phyloP scores from a whole-genome alignment of 1,139 yeast species.

The Geotrichum candidum region DNA sequence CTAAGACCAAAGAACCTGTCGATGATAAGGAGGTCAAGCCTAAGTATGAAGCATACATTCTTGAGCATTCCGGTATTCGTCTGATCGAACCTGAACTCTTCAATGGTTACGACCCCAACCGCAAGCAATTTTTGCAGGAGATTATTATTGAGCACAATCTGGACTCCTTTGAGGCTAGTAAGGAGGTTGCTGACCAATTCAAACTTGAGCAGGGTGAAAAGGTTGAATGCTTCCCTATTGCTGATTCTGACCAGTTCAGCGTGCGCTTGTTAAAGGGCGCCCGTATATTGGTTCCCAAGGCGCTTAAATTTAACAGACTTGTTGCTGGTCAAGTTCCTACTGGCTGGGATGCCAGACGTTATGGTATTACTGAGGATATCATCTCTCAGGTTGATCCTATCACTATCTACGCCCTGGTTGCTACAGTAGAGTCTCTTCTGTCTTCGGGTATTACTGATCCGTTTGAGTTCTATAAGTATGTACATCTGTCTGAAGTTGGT shows the following conservation, averaged over 20 bases:
- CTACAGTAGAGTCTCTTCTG: conserved; percentile 91
- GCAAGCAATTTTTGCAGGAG: conserved; percentile 90
- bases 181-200: conserved; percentile 93
- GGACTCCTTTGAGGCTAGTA: conserved; percentile 91
- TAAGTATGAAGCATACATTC: conserved; percentile 80
- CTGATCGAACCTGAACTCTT: conserved; percentile 92
- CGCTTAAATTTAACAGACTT: conserved; percentile 86
- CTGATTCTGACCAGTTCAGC: conserved; percentile 86
- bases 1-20: conserved; percentile 86
- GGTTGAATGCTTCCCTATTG: conserved; percentile 86
- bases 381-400: conserved; percentile 93
- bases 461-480: conserved; percentile 95
- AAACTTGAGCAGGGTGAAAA: conserved; percentile 89
- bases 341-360: conserved; percentile 94
- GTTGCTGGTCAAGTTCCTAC: conserved; percentile 99
- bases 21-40: conserved; percentile 90
- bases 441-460: conserved; percentile 96
- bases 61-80: conserved; percentile 94
- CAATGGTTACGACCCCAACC: conserved; percentile 87
- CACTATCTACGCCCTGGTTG: conserved; percentile 84
- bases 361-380: conserved; percentile 92
- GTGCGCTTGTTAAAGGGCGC: conserved; percentile 92
- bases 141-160: conserved; percentile 92
- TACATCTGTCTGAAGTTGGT: conserved; percentile 97
- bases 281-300: conserved; percentile 85